Evolutionary conservation across 1,284 basidiomycete species (phyloP).

Genomic region (Tremellales sp.): DNA sequence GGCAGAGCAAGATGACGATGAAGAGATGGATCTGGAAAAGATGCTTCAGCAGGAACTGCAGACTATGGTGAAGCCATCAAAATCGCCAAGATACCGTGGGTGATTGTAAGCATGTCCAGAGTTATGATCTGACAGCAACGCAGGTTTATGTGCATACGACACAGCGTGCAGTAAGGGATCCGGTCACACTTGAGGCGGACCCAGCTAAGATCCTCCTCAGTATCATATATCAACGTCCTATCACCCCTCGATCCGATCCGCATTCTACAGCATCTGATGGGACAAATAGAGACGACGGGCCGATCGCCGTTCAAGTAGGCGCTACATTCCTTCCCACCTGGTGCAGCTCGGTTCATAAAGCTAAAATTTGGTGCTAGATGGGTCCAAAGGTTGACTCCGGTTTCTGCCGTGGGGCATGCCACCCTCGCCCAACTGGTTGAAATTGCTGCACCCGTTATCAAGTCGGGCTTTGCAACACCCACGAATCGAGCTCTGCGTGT

Average conservation of each 20-base stretch:
- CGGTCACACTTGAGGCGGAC: conserved; percentile 2
- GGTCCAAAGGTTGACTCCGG: conserved; percentile 36
- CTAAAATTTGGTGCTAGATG: conserved; percentile 16
- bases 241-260: conserved; percentile 32
- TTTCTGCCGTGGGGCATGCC: conserved; percentile 21
- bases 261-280: conserved; percentile 33
- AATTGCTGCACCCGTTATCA: conserved; percentile 18
- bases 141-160: conserved; percentile 19
- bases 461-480: conserved; percentile 18
- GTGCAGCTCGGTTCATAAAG: not conserved
- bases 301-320: conserved; percentile 32
- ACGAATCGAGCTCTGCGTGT: conserved; percentile 22
- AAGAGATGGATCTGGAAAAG: conserved; percentile 37
- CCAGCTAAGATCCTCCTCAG: too few relatives aligned
- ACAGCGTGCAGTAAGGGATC: conserved; percentile 29
- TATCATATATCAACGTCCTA: conserved; percentile 34
- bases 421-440: conserved; percentile 26
- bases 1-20: conserved; percentile 20
- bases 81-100: too few relatives aligned
- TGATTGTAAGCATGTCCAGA: conserved; percentile 30
- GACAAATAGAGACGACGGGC: conserved; percentile 31
- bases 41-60: conserved; percentile 39
- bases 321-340: not conserved
- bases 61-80: conserved; percentile 22
- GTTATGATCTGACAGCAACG: not conserved